Evolutionary conservation across 108 stramenopile genomes (phyloP).

Genomic region (Nitzschia sp.): DNA sequence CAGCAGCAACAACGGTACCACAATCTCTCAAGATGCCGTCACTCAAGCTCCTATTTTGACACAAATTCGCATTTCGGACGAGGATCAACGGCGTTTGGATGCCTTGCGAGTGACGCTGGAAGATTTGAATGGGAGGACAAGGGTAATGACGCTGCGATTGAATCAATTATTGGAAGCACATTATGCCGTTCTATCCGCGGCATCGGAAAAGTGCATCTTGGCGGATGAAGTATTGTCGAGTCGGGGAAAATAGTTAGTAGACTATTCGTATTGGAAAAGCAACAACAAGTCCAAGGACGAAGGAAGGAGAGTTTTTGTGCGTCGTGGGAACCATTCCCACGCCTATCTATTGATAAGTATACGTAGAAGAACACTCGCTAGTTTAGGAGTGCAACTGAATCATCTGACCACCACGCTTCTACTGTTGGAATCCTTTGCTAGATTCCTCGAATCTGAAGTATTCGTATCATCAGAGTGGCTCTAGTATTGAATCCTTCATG

Average conservation of each 20-base stretch:
- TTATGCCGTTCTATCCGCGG: constrained; percentile 47
- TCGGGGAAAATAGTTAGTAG: constrained; percentile 1
- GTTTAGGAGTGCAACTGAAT: no score
- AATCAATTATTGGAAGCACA: constrained; percentile 53
- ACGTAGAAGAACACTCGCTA: no score
- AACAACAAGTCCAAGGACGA: no score
- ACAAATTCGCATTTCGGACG: constrained; percentile 31
- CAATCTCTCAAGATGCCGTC: constrained; percentile 32
- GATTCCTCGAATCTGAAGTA: no score
- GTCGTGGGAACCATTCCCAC: no score
- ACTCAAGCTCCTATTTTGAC: constrained; percentile 71
- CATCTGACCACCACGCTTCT: no score
- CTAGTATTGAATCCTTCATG: no score
- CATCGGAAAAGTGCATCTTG: constrained; percentile 72
- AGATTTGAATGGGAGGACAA: constrained; percentile 32
- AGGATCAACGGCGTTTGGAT: constrained; percentile 53
- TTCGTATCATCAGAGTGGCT: no score
- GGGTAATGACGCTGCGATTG: constrained; percentile 11
- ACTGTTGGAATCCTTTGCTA: no score
- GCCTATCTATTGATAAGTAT: no score
- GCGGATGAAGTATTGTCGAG: constrained; percentile 57
- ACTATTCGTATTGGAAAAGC: no score
- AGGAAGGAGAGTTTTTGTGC: no score
- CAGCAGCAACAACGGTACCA: neutral
- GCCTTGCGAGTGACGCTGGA: constrained; percentile 35